Evolutionary conservation across 768 basidiomycete genomes (phyloP), one percentile per base, ranked within the genome.

Genomic region (Xerocomus spinulosus): DNA sequence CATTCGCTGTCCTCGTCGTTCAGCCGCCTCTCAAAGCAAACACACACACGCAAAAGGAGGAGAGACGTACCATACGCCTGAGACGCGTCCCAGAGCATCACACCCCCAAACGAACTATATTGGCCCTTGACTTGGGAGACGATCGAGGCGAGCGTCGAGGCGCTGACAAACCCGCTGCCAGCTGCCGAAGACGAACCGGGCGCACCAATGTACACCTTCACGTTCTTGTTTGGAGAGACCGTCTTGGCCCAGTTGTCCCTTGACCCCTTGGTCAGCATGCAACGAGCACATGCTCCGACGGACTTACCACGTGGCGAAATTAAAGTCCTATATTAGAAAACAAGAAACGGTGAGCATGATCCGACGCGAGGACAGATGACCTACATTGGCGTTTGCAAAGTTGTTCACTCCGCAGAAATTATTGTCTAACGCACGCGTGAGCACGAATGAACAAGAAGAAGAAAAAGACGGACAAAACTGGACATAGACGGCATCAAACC

Each of bases 401-500:
- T 68, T 60, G 30, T 49, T 56, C 17, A 77, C 37, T 5, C 50
- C 69, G 42, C 76, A 77, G 42, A 60, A 71, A 52, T 77, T 77
- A 59, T 77, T 77, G 53, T 78, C 75, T 76, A 9, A 4, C 18
- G 17, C 17, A 10, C 20, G 17, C 15, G 6, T 17, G 33, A 17
- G 9, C 34, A 18, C 3, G 33, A 4, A 26, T 12, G n/a, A 8
- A 9, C 1, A 24, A 13, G 9, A 17, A 12, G 13, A 29, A 23
- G 14, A 20, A 18, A 9, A 4, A 30, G 36, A 49, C 47, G 40
- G 50, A 55, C 76, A 77, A 61, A 77, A 77, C 52, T 78, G 76
- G 20, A 78, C 77, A 34, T 74, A 78, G 43, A 78, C 63, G 3
- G 74, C 76, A 50, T 78, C 76, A 46, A 78, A 77, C 1, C 56